phyloP scores from a whole-genome alignment of 2,329 filamentous ascomycete genomes.

The Ascochyta rabiei region DNA sequence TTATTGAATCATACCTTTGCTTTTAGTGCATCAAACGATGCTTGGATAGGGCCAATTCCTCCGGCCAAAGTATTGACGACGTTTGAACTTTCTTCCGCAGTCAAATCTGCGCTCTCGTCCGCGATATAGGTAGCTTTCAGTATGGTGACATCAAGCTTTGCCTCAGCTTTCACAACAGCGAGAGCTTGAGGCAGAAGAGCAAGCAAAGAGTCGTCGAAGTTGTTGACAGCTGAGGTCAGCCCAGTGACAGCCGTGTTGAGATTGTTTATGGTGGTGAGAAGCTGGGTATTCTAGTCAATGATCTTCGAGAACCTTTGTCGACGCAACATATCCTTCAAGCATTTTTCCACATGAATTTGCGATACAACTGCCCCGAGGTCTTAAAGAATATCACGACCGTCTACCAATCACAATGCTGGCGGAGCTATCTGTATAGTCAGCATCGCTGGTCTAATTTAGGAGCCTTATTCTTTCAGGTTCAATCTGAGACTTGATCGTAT shows the following conservation, averaged over 20 bases:
- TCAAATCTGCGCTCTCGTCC: conserved; percentile 22
- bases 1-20: conserved; percentile 17
- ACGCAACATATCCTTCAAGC: neutral
- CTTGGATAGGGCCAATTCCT: conserved; percentile 23
- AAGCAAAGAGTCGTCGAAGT: conserved; percentile 28
- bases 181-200: conserved; percentile 28
- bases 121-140: conserved; percentile 24
- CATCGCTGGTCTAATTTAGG: neutral
- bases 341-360: neutral
- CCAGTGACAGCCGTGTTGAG: conserved; percentile 22
- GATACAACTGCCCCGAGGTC: neutral
- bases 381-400: neutral
- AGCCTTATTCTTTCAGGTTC: too few species aligned
- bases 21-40: conserved; percentile 19
- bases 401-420: neutral
- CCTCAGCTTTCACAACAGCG: conserved; percentile 23
- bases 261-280: conserved; percentile 14
- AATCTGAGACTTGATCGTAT: neutral
- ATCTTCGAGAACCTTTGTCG: neutral
- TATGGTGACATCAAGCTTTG: conserved; percentile 24
- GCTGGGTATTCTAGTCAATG: neutral
- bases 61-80: conserved; percentile 21
- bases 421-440: neutral
- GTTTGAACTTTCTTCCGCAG: conserved; percentile 21
- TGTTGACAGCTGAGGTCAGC: conserved; percentile 28